Evolutionary conservation across 306 rosid species (phyloP).

Genomic region (Vigna hirtella): DNA sequence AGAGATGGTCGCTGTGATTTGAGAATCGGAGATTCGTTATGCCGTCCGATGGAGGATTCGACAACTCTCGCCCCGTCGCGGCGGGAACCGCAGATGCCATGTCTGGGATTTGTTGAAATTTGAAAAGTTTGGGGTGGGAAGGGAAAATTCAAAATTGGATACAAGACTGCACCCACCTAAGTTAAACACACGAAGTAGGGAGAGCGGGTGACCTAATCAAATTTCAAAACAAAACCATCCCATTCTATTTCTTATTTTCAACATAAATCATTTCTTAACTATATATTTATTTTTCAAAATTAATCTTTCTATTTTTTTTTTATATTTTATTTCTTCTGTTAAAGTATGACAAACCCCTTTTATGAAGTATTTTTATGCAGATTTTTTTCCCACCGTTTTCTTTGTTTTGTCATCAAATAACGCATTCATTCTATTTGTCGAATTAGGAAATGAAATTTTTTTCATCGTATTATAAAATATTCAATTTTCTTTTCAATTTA

Average conservation of each 20-base stretch:
- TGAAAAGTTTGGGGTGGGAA: neutral
- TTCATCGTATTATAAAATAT: too few relatives aligned
- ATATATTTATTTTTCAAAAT: too few relatives aligned
- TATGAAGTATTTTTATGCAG: too few relatives aligned
- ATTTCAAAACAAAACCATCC: neutral
- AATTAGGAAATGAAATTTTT: too few relatives aligned
- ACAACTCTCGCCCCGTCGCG: conserved; percentile 78
- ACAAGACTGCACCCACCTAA: neutral
- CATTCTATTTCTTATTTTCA: neutral
- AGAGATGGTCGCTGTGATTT: conserved; percentile 83
- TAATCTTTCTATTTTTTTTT: too few relatives aligned
- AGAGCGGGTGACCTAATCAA: conserved; percentile 3
- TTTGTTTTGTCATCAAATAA: too few relatives aligned
- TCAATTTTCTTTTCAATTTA: too few relatives aligned
- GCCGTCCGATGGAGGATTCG: conserved; percentile 88
- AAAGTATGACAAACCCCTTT: too few relatives aligned
- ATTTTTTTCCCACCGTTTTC: too few relatives aligned
- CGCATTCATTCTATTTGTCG: too few relatives aligned
- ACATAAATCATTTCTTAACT: neutral
- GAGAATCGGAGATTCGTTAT: conserved; percentile 92
- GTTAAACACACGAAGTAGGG: neutral
- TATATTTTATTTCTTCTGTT: too few relatives aligned
- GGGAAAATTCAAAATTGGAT: neutral
- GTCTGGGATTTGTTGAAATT: neutral
- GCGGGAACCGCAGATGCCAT: conserved; percentile 45